phyloP scores from a whole-genome alignment of 2,329 filamentous ascomycete genomes.

The Colletotrichum tofieldiae region DNA sequence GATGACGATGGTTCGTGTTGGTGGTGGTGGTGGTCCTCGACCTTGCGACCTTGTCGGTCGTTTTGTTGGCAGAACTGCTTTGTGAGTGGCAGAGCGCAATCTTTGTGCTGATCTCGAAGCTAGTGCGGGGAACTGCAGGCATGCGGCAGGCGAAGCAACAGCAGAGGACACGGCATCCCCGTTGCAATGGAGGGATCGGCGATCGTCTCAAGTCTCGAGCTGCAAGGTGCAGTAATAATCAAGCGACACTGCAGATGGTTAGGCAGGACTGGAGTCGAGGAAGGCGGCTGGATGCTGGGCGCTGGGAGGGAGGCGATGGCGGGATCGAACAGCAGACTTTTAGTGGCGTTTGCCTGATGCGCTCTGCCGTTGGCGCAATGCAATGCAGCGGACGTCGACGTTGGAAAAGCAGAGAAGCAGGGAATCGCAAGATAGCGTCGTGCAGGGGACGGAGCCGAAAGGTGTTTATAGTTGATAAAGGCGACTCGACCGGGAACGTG shows the following conservation, averaged over 20 bases:
- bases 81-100: constrained; percentile 25
- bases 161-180: constrained; percentile 31
- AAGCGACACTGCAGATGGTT: constrained; percentile 3
- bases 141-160: constrained; percentile 31
- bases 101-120: constrained; percentile 36
- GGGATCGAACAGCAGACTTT: constrained; percentile 23
- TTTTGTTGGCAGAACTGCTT: constrained; percentile 24
- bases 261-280: constrained; percentile 1
- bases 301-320: not conserved
- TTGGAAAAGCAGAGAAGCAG: constrained; percentile 2
- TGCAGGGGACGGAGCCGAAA: constrained; percentile 3
- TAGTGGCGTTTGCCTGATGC: constrained; percentile 22
- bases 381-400: constrained; percentile 27
- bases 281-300: not conserved
- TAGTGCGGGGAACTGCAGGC: constrained; percentile 41
- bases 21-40: constrained; percentile 23
- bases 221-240: not conserved
- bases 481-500: constrained; percentile 11
- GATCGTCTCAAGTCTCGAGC: constrained; percentile 37
- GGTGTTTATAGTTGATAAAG: not conserved
- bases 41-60: constrained; percentile 7
- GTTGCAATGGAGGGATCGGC: constrained; percentile 35
- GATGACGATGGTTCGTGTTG: constrained; percentile 1
- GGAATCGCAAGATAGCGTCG: constrained; percentile 6
- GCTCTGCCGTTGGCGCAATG: constrained; percentile 14